Base-by-base conservation (phyloP, 1,284 basidiomycete genomes). In the Ceratobasidium sp. region DNA sequence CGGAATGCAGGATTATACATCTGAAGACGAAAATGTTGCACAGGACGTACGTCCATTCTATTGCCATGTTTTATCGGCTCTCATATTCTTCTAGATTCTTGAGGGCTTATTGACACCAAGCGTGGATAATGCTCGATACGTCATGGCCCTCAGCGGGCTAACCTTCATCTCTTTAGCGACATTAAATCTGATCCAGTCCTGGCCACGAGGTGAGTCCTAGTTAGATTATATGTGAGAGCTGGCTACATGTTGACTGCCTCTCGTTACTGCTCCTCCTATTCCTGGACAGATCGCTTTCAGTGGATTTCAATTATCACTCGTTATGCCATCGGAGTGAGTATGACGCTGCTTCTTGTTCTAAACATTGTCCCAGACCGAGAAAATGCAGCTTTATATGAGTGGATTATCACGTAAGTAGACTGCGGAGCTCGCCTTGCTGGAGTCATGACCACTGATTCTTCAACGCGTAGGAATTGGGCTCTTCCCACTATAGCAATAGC, bases 401-500 rank as follows among this genome's bases (percentile, higher is more conserved):
- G 75, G 75, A 77, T 68, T 23, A 64, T 68, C 20, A 40, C 75
- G 75, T 77, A 42, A 60, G 75, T 39, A 33, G 60, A 39, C 73
- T 5, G 63, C 33, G 0, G 63, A 67, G 12, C 67, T 77, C 40
- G 26, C n/a, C 12, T 77, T 63, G 73, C 7, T 77, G 20, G 64
- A 39, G 18, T 2, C 73, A 64, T 77, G 40, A 56, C 9, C 23
- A 64, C 42, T 53, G 13, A n/a, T 61, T 33, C 10, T 53, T 10
- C 10, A 12, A 23, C 10, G 3, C 15, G 18, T 28, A 77, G 75
- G 13, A 55, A 55, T 23, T 73, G 58, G 56, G 70, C 63, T n/a
- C 49, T 73, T 42, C 70, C 70, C 7, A 73, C 70, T 0, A 9
- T 73, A 23, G 44, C 70, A 18, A 20, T 60, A 13, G 70, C 70